Evolutionary conservation across 1,139 yeast genomes (phyloP).

Genomic region (Kodamaea ohmeri): DNA sequence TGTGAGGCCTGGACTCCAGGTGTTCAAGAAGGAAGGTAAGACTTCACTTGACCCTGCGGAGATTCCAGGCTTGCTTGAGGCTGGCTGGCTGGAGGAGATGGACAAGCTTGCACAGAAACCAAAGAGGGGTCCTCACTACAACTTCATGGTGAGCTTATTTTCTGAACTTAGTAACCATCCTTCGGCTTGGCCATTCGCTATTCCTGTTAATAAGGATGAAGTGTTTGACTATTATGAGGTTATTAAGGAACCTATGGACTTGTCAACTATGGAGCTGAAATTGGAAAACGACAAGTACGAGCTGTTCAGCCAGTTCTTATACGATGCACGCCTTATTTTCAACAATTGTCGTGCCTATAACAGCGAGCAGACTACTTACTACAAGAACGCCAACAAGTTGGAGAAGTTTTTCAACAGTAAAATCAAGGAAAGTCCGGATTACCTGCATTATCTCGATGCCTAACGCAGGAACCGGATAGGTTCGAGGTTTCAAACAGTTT

Average conservation of each 20-base stretch:
- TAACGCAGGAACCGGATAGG: neutral
- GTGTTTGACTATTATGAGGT: conserved; percentile 96
- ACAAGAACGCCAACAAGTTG: conserved; percentile 83
- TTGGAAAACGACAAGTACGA: conserved; percentile 90
- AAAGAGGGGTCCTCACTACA: conserved; percentile 91
- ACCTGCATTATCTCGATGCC: conserved; percentile 42
- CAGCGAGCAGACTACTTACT: conserved; percentile 86
- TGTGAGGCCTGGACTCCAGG: conserved; percentile 76
- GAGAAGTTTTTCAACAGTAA: conserved; percentile 83
- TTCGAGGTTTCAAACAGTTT: too few species aligned
- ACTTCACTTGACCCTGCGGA: conserved; percentile 55
- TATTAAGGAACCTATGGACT: conserved; percentile 98
- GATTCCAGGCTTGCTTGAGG: conserved; percentile 85
- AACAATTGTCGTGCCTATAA: conserved; percentile 89
- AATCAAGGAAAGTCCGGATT: conserved; percentile 80
- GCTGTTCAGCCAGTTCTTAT: conserved; percentile 84
- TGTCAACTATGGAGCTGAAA: conserved; percentile 91
- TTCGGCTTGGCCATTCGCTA: conserved; percentile 98
- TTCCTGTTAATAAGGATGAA: conserved; percentile 89
- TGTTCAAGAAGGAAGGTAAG: conserved; percentile 55
- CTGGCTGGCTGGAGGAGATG: conserved; percentile 99
- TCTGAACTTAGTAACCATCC: conserved; percentile 92
- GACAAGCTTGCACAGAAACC: conserved; percentile 95
- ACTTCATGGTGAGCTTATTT: conserved; percentile 83
- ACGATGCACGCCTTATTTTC: conserved; percentile 82